Percentiles rank a stretch among this genome's conserved stretches.
Evolutionary conservation across 2,329 filamentous ascomycete genomes (phyloP).

Genomic region (Ciborinia camelliae): DNA sequence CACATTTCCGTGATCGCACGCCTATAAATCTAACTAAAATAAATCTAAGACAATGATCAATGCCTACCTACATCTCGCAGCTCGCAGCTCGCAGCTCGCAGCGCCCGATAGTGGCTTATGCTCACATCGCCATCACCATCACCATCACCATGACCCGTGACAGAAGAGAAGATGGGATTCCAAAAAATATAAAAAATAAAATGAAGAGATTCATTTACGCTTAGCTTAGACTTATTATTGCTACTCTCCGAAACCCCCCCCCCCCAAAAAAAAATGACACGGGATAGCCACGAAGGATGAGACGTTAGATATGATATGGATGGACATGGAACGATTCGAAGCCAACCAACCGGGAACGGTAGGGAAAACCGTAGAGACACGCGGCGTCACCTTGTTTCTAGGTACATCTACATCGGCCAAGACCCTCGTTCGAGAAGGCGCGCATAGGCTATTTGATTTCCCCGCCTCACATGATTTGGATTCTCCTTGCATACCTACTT

Average conservation of each 20-base stretch:
- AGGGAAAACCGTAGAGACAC: background rate
- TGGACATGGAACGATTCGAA: no score
- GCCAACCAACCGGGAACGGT: background rate
- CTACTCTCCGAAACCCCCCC: no score
- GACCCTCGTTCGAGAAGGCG: background rate
- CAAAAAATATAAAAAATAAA: no score
- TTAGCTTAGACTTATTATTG: no score
- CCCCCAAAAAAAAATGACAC: background rate
- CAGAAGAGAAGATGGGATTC: background rate
- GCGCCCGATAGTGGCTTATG: conserved; percentile 2
- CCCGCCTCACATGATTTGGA: conserved; percentile 2
- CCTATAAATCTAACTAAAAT: no score
- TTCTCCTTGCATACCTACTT: background rate
- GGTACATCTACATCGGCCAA: conserved; percentile 6
- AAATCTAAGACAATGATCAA: background rate
- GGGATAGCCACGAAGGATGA: background rate
- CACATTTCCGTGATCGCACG: background rate
- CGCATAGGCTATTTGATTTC: background rate
- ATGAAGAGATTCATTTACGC: background rate
- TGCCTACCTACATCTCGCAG: no score
- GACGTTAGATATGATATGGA: no score
- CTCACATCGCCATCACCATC: background rate
- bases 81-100: no score
- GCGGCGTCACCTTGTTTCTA: conserved; percentile 4
- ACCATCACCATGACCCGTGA: background rate